Base-by-base conservation (phyloP, 1,284 basidiomycete genomes). In the Boletus mariae region DNA sequence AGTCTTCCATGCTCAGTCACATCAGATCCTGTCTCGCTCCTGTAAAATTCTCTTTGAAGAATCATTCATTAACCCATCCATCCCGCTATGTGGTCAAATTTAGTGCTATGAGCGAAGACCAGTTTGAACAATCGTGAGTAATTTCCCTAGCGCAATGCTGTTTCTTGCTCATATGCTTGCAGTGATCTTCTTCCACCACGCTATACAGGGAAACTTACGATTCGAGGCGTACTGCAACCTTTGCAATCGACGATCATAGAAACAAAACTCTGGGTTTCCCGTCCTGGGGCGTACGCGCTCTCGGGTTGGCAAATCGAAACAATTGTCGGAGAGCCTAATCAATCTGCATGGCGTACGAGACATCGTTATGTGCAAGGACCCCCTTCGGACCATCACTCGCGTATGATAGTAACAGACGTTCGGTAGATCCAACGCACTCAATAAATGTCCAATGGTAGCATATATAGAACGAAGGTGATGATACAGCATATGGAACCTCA, bases 251-350 rank as follows among this genome's bases (percentile, higher is more conserved):
- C 65, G 23, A 72, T 63, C 0, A 55, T 87, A 31, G 65, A 71
- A 31, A 76, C 80, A 6, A 80, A 73, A 49, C 66, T 90, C 7
- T 83, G 80, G 74, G 73, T 80, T n/a, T 71, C 75, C 8, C 76
- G 76, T 43, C 82, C 87, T 29, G 89, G 88, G n/a, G 75, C 73
- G 38, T 90, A 88, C 64, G 71, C 73, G 5, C 67, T 90, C 7
- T 76, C 76, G 43, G 75, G 79, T 2, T 91, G 89, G 88, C 70
- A 67, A 41, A 60, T 87, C 8, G 84, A 88, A 61, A 84, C 80
- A 0, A 79, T 85, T 58, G 80, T 91, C 20, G 72, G 75, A 32
- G 78, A 79, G 55, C 57, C 58, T 12, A 53, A 51, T 17, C 50
- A 49, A 12, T 55, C 58, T 23, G 17, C 60, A 41, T 70, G 71